Base-by-base conservation (phyloP, 75 land plant species). In the Adiantum capillusveneris region DNA sequence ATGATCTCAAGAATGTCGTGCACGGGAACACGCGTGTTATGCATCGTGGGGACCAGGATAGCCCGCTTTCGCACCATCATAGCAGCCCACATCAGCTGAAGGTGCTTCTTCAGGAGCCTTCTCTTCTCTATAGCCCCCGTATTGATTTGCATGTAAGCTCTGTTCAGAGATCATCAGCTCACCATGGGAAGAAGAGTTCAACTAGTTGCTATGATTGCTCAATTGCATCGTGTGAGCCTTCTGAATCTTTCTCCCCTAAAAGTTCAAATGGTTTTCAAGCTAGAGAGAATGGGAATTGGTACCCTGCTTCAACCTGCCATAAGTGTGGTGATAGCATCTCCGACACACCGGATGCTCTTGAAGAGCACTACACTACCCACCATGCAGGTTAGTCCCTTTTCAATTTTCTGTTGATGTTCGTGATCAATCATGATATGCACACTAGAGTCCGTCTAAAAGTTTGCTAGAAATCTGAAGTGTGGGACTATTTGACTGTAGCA, bases 11-110 rank as follows among this genome's bases (percentile, higher is more conserved):
- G 43, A 82, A 71, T 7, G 79, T 69, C 39, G 66, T 41, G 17
- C 87, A 79, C 45, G 84, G 84, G 9, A 80, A 70, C 64, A 78
- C 87, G 1, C 39, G 84, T 25, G 87, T 80, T 17, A 72, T 84
- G 29, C 87, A 87, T 62, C 62, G 83, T n/a, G 66, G 64, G 18
- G 83, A 79, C 46, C 37, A 34, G 9, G 55, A 56, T 62, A 70
- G 83, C 11, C 72, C 87, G 19, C 75, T 67, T 17, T 34, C 37
- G 3, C 37, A 34, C 7, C 37, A 34, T 34, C 9, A 34, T 9
- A 34, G 37, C 37, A 34, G 3, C 37, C 37, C 37, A 9, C 3
- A 34, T 34, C 37, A 34, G 37, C 37, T 34, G 7, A 34, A 34
- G 9, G 37, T 34, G 3, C 37, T 34, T 34, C 37, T 34, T 34